Evolutionary conservation across 805 yeast genomes (phyloP).

Genomic region (Ogataea ramenticola): DNA sequence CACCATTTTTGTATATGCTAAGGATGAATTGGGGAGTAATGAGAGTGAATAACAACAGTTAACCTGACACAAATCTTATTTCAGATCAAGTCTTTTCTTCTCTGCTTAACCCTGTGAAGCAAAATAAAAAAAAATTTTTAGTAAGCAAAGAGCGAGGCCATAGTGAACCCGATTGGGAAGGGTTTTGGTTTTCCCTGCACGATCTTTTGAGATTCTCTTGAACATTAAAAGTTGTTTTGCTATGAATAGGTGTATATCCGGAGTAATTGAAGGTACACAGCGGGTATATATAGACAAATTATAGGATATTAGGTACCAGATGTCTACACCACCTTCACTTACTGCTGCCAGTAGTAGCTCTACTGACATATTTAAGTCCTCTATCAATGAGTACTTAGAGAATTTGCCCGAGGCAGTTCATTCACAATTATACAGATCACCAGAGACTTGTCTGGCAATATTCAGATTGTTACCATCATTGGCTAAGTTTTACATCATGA

Average conservation of each 20-base stretch:
- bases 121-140: background rate
- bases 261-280: too few species aligned
- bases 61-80: too few species aligned
- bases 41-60: too few species aligned
- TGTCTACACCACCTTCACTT: background rate
- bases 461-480: conserved; percentile 81
- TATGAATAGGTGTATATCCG: too few species aligned
- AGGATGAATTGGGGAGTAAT: background rate
- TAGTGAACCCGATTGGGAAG: background rate
- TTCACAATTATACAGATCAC: conserved; percentile 70
- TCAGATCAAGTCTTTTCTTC: too few species aligned
- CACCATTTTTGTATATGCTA: background rate
- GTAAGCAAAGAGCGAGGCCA: background rate
- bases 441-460: conserved; percentile 94
- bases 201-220: background rate
- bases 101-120: too few species aligned
- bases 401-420: conserved; percentile 86
- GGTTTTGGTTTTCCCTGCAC: background rate
- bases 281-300: too few species aligned
- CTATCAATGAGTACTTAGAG: conserved; percentile 84
- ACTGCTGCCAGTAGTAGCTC: background rate
- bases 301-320: too few species aligned
- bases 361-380: conserved; percentile 45
- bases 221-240: too few species aligned
- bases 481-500: conserved; percentile 83